Conservation (phyloP, 2,329 filamentous ascomycete genomes). For the Arthrobotrys iridis region DNA sequence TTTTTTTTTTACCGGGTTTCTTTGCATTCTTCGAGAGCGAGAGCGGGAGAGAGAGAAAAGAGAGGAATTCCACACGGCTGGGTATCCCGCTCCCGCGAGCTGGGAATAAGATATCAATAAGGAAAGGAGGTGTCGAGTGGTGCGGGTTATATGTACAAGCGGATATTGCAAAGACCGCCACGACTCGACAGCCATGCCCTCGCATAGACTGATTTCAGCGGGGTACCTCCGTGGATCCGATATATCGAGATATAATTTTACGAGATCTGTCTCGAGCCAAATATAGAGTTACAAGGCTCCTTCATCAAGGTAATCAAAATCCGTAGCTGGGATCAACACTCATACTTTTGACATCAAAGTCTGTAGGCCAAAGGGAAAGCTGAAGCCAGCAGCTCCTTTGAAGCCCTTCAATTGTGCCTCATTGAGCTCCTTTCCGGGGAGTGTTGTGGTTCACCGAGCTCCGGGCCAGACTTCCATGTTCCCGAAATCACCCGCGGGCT, state of each 20-base stretch:
- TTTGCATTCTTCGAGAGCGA: slow-evolving; percentile 12
- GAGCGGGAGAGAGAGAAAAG: slow-evolving; percentile 4
- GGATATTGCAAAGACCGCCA: slow-evolving; percentile 12
- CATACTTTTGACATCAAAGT: neutral
- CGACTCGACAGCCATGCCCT: slow-evolving; percentile 17
- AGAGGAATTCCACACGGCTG: slow-evolving; percentile 37
- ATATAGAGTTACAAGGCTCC: slow-evolving; percentile 24
- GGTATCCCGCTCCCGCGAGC: slow-evolving; percentile 48
- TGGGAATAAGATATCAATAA: slow-evolving; percentile 22
- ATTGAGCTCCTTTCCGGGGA: slow-evolving; percentile 8
- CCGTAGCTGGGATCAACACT: slow-evolving; percentile 2
- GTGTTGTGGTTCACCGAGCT: neutral
- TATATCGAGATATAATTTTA: slow-evolving; percentile 18
- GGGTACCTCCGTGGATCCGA: slow-evolving; percentile 19
- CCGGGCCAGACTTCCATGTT: neutral
- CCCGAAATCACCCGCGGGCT: slow-evolving; percentile 11
- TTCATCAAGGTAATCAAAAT: slow-evolving; percentile 11
- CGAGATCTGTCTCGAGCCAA: slow-evolving; percentile 19
- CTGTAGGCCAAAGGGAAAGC: slow-evolving; percentile 4
- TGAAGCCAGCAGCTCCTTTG: slow-evolving; percentile 8
- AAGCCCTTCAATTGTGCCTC: neutral
- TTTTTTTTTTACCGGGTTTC: slow-evolving; percentile 6
- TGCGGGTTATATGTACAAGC: neutral
- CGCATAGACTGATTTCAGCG: slow-evolving; percentile 4
- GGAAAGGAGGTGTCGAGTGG: neutral